Evolutionary conservation across 768 basidiomycete species (phyloP), one percentile per base, ranked within the genome.

Genomic region (Tricholoma terreum): DNA sequence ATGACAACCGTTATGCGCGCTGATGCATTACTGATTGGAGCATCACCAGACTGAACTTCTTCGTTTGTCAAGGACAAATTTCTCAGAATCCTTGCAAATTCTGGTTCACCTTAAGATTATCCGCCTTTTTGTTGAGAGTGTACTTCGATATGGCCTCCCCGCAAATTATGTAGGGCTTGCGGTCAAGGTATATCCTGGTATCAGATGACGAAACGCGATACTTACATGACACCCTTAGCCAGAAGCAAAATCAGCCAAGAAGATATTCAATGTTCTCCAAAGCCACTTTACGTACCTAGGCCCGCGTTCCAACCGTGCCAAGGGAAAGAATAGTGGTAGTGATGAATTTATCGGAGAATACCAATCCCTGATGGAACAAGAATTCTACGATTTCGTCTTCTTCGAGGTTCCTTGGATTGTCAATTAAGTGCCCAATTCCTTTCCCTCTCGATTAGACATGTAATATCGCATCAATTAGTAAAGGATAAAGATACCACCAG

Each of bases 41-140:
- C 5, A 4, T 42, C 27, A 27, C 24, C 40, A 98, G 95, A 91
- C 93, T 24, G 96, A 99, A 63, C 82, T 99, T 0, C 77, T 99
- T 22, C 84, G 91, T 64, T 71, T 98, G 35, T 87, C 95, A 35
- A 82, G 97, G 54, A 97, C 92, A 52, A 98, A 96, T 73, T 99
- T 98, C 71, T 95, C 94, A 0, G 97, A 99, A 75, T 87, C 94
- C 5, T 94, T 94, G 75, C 92, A 98, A 70, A 79, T 96, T 52
- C 80, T 98, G 17, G 91, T 95, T 0, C 97, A 98, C 67, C 78
- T 98, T 63, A 98, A 98, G 73, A 81, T 96, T 50, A 73, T 97
- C 14, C 87, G 93, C 9, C 77, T 97, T 14, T 98, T 95, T 65
- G 87, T 96, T 19, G 97, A 99, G 75, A 94, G 92, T 56, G 95